phyloP scores from a whole-genome alignment of 768 basidiomycete species.

The Pleurotus eryngii region DNA sequence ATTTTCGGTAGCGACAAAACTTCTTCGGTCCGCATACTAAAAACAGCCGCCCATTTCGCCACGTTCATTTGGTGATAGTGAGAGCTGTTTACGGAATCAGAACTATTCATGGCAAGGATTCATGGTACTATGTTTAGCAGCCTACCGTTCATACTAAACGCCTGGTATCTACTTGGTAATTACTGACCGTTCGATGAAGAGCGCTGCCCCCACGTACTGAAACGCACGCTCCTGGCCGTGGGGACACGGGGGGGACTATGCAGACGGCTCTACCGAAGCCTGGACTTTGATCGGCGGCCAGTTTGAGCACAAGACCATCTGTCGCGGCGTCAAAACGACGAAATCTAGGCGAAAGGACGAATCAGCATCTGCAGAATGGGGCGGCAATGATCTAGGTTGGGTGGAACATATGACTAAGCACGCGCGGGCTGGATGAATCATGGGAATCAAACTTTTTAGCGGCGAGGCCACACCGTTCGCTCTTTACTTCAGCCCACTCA shows the following conservation, averaged over 20 bases:
- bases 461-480: background rate
- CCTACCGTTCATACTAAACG: background rate
- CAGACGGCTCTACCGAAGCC: too few relatives aligned
- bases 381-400: background rate
- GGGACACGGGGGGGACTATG: too few relatives aligned
- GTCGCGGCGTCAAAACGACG: background rate
- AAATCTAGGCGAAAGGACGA: background rate
- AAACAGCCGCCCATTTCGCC: too few relatives aligned
- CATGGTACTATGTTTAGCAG: background rate
- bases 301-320: background rate
- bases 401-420: conserved; percentile 1
- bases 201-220: too few relatives aligned
- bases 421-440: background rate
- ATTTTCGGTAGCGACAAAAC: too few relatives aligned
- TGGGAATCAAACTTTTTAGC: conserved; percentile 2
- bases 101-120: background rate
- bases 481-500: background rate
- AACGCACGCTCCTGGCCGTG: too few relatives aligned
- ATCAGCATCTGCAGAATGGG: too few relatives aligned
- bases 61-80: too few relatives aligned
- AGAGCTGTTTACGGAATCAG: background rate
- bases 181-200: too few relatives aligned
- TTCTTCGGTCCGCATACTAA: too few relatives aligned
- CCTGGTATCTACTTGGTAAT: too few relatives aligned
- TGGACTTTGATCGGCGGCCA: too few relatives aligned